Evolutionary conservation across 139 green algal genomes (phyloP), one percentile per base, ranked within the genome.

Genomic region (Mesotaenium endlicherianum): DNA sequence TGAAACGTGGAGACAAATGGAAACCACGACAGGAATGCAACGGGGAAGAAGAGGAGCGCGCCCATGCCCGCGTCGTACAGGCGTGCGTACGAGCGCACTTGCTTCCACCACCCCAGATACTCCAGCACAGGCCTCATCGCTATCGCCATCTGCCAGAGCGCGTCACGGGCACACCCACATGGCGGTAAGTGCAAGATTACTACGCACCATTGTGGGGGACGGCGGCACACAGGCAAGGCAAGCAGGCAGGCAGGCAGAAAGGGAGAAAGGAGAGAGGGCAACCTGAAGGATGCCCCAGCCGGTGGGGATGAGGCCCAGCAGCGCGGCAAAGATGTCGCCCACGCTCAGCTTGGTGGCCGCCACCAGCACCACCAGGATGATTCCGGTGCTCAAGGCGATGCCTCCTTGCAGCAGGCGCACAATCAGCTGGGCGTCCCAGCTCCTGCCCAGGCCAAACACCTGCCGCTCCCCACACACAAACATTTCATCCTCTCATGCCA

Each of bases 1-100:
- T 88, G 83, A 47, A 88, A 78, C 36, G 49, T 77, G 49, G 71
- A 81, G 6, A 86, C 45, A 30, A 88, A 88, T 16, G 83, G 83
- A n/a, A 88, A 87, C 83, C 83, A 88, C 2, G 83, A 79, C 8
- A 88, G 77, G 16, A 88, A 41, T 5, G 83, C 83, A 16, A 88
- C 44, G 31, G 77, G 77, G 16, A 82, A 17, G 50, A 88, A 86
- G 34, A 88, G 59, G 5, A 75, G 39, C 1, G 31, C 16, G 6
- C 83, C 83, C 68, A 85, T 86, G 39, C 47, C 30, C 20, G n/a
- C 30, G 39, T 88, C 83, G 53, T 75, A 88, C 26, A 41, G n/a
- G 1, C 77, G 45, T 3, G 83, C 83, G 0, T 87, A 41, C 2
- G 60, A 43, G 16, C 77, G 58, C 36, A 88, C 47, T 30, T 55